Conservation (phyloP, 495 filamentous ascomycete species). For the Aspergillus bridgeri region DNA sequence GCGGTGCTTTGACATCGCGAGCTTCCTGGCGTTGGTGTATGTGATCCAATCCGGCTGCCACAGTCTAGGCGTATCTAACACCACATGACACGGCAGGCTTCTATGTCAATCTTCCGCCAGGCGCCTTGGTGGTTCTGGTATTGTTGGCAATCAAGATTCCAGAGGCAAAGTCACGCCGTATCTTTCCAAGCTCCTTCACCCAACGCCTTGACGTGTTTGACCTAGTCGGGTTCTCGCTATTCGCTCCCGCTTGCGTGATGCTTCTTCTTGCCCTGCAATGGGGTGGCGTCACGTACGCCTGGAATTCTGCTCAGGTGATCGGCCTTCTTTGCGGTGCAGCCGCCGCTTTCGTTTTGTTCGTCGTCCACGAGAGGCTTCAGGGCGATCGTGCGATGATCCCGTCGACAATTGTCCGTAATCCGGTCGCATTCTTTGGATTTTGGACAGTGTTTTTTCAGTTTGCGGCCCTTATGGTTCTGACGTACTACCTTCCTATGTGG, state of each 20-base stretch:
- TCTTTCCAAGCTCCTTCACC: constrained; percentile 14
- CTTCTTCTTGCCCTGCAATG: constrained; percentile 27
- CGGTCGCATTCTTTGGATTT: too few species aligned
- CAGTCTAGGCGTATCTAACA: not conserved
- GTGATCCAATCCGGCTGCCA: constrained; percentile 5
- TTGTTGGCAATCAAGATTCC: constrained; percentile 28
- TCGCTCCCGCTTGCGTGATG: constrained; percentile 36
- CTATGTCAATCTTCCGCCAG: constrained; percentile 57
- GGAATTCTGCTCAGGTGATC: constrained; percentile 20
- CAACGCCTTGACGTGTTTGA: constrained; percentile 29
- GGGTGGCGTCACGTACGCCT: constrained; percentile 22
- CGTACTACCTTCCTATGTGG: constrained; percentile 32
- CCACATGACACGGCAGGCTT: constrained; percentile 29
- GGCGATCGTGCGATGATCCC: constrained; percentile 50
- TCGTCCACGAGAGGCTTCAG: constrained; percentile 37
- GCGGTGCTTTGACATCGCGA: constrained; percentile 51
- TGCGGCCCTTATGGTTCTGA: constrained; percentile 12
- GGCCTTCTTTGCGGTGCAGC: constrained; percentile 25
- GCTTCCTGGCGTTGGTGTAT: constrained; percentile 47
- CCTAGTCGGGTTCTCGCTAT: constrained; percentile 34
- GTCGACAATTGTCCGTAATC: constrained; percentile 17
- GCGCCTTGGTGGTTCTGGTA: constrained; percentile 35
- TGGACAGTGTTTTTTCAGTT: constrained; percentile 18
- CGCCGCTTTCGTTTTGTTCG: constrained; percentile 21
- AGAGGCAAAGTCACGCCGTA: constrained; percentile 30